Conservation (phyloP, 352 stramenopile species). For the Phytophthora litchii region DNA sequence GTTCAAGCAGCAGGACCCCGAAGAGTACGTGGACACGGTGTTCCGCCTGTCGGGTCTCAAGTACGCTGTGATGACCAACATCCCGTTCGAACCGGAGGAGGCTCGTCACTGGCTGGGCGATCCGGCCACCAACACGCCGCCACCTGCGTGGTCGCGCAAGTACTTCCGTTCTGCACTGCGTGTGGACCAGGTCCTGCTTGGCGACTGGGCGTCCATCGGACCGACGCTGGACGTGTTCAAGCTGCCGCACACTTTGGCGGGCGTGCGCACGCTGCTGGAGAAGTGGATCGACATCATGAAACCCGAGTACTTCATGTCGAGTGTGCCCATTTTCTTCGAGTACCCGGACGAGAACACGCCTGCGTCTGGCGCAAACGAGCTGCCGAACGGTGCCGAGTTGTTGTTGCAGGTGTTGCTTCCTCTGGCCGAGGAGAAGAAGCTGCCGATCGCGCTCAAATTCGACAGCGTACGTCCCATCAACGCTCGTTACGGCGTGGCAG, state of each 20-base stretch:
- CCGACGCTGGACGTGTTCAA: slow-evolving; percentile 58
- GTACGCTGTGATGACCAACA: slow-evolving; percentile 96
- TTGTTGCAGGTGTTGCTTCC: slow-evolving; percentile 91
- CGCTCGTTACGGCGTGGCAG: slow-evolving; percentile 72
- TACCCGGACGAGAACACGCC: slow-evolving; percentile 49
- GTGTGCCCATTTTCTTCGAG: slow-evolving; percentile 91
- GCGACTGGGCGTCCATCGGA: slow-evolving; percentile 82
- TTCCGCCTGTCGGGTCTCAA: slow-evolving; percentile 77
- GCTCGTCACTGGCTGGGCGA: slow-evolving; percentile 62
- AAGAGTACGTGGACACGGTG: slow-evolving; percentile 76
- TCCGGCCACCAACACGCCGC: slow-evolving; percentile 41
- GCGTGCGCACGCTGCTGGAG: slow-evolving; percentile 80
- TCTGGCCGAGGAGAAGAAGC: slow-evolving; percentile 84
- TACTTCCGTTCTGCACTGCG: slow-evolving; percentile 91
- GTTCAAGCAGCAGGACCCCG: slow-evolving; percentile 76
- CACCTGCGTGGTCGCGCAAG: slow-evolving; percentile 56
- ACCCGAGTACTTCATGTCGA: slow-evolving; percentile 95
- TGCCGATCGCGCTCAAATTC: slow-evolving; percentile 95
- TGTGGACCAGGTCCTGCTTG: slow-evolving; percentile 91
- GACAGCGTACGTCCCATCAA: slow-evolving; percentile 91
- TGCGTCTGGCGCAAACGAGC: slow-evolving; percentile 15
- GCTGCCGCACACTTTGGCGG: slow-evolving; percentile 74
- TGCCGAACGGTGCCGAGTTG: slow-evolving; percentile 62
- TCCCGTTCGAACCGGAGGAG: slow-evolving; percentile 84
- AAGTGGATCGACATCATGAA: slow-evolving; percentile 94